Evolutionary conservation across 805 yeast species (phyloP).

Genomic region (Yamadazyma paraphyllophila): DNA sequence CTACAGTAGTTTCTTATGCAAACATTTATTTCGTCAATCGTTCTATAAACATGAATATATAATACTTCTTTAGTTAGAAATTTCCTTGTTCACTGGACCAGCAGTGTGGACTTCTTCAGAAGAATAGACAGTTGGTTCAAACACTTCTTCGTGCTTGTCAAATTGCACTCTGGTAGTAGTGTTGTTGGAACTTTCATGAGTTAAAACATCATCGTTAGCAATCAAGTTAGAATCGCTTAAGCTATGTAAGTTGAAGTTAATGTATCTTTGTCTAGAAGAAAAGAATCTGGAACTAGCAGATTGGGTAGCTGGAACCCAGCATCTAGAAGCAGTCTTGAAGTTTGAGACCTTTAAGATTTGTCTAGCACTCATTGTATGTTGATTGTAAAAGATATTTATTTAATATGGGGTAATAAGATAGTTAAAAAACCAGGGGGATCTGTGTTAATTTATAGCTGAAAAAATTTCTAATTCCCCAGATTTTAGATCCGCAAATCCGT

Average conservation of each 20-base stretch:
- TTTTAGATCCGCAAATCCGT: constrained; percentile 14
- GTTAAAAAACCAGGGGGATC: constrained; percentile 1
- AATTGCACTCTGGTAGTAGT: constrained; percentile 11
- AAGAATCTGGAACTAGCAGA: constrained; percentile 25
- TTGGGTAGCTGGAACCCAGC: constrained; percentile 37
- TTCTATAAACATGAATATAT: constrained; percentile 2
- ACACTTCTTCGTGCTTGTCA: constrained; percentile 21
- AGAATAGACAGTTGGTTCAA: constrained; percentile 41
- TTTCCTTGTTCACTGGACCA: constrained; percentile 37
- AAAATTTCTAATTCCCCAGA: constrained; percentile 10
- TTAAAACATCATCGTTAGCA: constrained; percentile 33
- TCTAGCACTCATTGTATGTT: constrained; percentile 21
- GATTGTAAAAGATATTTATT: neutral
- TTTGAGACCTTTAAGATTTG: constrained; percentile 31
- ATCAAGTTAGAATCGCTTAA: constrained; percentile 29
- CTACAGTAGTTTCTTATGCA: neutral
- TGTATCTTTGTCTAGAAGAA: constrained; percentile 35
- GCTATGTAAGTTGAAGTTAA: constrained; percentile 30
- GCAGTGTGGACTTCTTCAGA: constrained; percentile 44
- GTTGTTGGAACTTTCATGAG: constrained; percentile 7
- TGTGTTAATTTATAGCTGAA: neutral
- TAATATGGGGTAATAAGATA: neutral
- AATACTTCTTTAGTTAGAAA: neutral
- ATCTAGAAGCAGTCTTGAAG: constrained; percentile 41
- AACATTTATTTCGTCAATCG: constrained; percentile 2